Base-by-base conservation (phyloP, 2,329 filamentous ascomycete species). In the Hymenoscyphus linearis region DNA sequence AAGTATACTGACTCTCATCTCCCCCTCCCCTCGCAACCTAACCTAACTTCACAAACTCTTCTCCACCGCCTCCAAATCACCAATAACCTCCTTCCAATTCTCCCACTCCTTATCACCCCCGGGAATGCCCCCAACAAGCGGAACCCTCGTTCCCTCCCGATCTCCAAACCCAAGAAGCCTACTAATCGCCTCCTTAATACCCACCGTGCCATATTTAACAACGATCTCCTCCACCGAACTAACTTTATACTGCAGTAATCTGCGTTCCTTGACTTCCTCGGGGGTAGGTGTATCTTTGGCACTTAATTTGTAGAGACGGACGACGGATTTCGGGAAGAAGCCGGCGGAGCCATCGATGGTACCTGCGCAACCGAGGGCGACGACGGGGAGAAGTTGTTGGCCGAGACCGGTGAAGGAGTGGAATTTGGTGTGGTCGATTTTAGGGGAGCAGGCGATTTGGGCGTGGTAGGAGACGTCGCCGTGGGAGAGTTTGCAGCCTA, bases 401-500 rank as follows among this genome's bases (percentile, higher is more conserved):
- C 85, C 86, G 1, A 88, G 78, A 0, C 86, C 85, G 3, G 84
- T 86, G 75, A 83, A 88, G 34, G 84, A 81, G 66, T 78, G 79
- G 75, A 88, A 88, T 54, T 80, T 75, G 2, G 73, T 69, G 68
- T 83, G 79, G 72, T 87, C 82, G 69, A 88, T 85, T 55, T 76
- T 71, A 0, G 85, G 85, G 67, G 80, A 82, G 3, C 80, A 77
- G 3, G 82, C 83, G 61, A 88, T 81, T 71, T 87, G 82, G 4
- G 81, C 78, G 70, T 87, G 85, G 67, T 82, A 78, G n/a, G 84
- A 86, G 54, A 88, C 79, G 70, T 87, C 84, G 57, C 84, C 85
- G 71, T 89, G 86, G 0, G 85, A 88, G 67, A 89, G 81, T 75
- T 89, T 89, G 75, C 83, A 86, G 57, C 86, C 86, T 3, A 88